phyloP scores from a whole-genome alignment of 495 filamentous ascomycete species.

The Astrothelium subdiscretum region DNA sequence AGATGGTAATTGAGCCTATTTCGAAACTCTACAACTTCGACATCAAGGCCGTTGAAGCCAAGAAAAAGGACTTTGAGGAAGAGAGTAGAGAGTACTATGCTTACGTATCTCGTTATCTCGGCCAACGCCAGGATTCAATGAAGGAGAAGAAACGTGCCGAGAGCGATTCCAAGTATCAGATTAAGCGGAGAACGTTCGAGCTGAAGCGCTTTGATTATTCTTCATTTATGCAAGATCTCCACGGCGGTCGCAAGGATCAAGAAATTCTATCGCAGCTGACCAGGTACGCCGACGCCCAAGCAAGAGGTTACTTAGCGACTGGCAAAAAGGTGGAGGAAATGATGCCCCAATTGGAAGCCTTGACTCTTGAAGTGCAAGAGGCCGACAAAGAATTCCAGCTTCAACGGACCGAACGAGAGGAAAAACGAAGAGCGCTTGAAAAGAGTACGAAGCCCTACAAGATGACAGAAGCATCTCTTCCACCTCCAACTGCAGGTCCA shows the following conservation, averaged over 20 bases:
- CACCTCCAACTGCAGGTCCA: background rate
- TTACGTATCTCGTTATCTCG: constrained; percentile 87
- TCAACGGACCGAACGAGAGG: constrained; percentile 82
- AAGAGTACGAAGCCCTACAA: constrained; percentile 57
- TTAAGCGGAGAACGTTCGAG: constrained; percentile 86
- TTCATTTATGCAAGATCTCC: constrained; percentile 97
- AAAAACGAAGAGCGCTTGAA: constrained; percentile 78
- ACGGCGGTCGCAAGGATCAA: constrained; percentile 94
- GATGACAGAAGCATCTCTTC: background rate
- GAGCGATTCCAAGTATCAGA: constrained; percentile 93
- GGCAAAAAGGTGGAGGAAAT: constrained; percentile 81
- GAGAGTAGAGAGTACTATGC: constrained; percentile 96
- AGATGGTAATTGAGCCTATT: constrained; percentile 86
- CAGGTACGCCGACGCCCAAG: constrained; percentile 85
- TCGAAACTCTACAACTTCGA: constrained; percentile 84
- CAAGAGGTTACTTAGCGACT: constrained; percentile 65
- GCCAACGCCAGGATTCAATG: constrained; percentile 85
- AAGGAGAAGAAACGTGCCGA: constrained; percentile 95
- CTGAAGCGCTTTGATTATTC: constrained; percentile 97
- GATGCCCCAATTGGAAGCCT: constrained; percentile 83
- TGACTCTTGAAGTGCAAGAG: constrained; percentile 76
- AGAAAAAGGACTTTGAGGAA: constrained; percentile 97
- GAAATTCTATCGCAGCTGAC: constrained; percentile 93
- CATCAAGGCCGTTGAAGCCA: constrained; percentile 94
- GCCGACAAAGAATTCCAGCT: constrained; percentile 95